Percentiles rank a stretch among this genome's conserved stretches.
These are phyloP conservation scores for Cyclospora cayetanensis DNA, from an alignment of 169 alveolate species.

Conservation along the genomic window DNA sequence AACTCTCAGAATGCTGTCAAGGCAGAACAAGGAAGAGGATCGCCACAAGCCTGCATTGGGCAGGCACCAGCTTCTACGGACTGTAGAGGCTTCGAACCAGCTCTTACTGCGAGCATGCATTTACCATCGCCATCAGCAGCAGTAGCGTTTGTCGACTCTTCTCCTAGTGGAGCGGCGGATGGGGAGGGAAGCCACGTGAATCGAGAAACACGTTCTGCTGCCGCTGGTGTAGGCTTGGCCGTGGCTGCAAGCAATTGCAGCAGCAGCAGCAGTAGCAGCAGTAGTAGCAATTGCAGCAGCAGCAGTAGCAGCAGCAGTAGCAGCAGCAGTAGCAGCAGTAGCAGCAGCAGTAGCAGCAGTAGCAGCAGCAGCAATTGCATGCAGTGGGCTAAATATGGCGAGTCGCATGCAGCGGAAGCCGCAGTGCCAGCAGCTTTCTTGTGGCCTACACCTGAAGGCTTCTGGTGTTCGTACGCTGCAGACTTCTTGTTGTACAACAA, in stretches of 20 bases:
- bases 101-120: too few relatives aligned
- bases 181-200: neutral
- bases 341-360: conserved; percentile 29
- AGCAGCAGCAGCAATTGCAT: conserved; percentile 48
- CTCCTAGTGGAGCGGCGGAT: too few relatives aligned
- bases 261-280: conserved; percentile 16
- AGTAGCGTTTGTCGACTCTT: too few relatives aligned
- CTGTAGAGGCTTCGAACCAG: too few relatives aligned
- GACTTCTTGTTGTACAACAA: conserved; percentile 63
- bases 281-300: neutral
- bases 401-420: conserved; percentile 41
- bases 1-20: too few relatives aligned
- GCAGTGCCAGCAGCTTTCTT: conserved; percentile 44
- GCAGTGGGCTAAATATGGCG: conserved; percentile 67
- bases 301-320: neutral
- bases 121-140: too few relatives aligned
- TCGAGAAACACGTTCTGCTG: neutral
- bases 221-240: neutral
- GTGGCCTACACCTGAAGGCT: conserved; percentile 58
- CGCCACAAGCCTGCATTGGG: too few relatives aligned
- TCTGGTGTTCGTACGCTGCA: conserved; percentile 50
- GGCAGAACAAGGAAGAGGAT: too few relatives aligned
- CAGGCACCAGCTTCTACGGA: too few relatives aligned
- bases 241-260: neutral
- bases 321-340: conserved; percentile 4